A percentile compares a stretch with the other conserved stretches of the same genome.
These are phyloP conservation scores for Neurospora sp. DNA, from an alignment of 495 filamentous ascomycete genomes.

Conservation along the genomic window DNA sequence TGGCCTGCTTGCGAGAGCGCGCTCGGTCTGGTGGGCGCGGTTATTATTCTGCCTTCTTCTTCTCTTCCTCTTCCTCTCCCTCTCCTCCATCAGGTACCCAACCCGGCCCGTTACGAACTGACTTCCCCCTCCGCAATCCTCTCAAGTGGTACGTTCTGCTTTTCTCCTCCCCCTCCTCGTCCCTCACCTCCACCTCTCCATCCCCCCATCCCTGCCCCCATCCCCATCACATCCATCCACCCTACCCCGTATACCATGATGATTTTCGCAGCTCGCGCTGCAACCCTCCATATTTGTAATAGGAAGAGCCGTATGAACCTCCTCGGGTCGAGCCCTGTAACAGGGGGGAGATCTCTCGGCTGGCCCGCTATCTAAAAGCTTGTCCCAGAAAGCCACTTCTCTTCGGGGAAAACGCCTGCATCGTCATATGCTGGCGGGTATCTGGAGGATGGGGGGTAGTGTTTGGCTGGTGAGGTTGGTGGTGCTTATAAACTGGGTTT, in stretches of 20 bases:
- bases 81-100: background rate
- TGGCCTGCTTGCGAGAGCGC: background rate
- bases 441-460: constrained; percentile 12
- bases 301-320: constrained; percentile 46
- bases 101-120: background rate
- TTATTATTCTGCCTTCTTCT: background rate
- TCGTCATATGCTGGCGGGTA: constrained; percentile 38
- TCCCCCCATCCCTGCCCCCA: too few species aligned
- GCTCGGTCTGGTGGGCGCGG: background rate
- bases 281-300: constrained; percentile 32
- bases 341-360: constrained; percentile 1
- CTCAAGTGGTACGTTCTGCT: constrained; percentile 3
- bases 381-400: background rate
- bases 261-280: constrained; percentile 38
- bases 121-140: background rate
- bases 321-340: constrained; percentile 4
- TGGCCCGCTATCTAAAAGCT: constrained; percentile 1
- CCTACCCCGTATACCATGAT: constrained; percentile 27
- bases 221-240: background rate
- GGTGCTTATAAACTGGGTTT: constrained; percentile 41
- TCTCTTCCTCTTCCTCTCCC: background rate
- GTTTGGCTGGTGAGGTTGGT: constrained; percentile 27
- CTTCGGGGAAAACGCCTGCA: constrained; percentile 24
- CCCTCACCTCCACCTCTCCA: too few species aligned
- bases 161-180: background rate